Conservation (phyloP, 768 basidiomycete genomes). For the Gloeopeniophorella convolvens region DNA sequence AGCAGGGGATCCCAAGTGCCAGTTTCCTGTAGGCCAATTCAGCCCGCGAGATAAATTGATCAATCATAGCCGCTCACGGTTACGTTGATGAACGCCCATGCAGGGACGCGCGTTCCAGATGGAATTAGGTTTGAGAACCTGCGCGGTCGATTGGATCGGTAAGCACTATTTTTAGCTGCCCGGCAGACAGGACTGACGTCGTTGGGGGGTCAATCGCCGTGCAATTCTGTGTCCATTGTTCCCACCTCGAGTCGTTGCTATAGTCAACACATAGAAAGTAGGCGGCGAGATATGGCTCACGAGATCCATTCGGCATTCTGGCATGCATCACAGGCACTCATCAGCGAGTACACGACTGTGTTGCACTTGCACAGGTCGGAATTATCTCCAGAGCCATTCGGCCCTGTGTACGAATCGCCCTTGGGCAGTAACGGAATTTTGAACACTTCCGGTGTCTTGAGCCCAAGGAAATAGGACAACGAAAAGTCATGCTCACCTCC, state of each 20-base stretch:
- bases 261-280: not conserved
- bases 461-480: too few species aligned
- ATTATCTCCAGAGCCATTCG: slow-evolving; percentile 21
- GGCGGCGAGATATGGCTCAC: slow-evolving; percentile 12
- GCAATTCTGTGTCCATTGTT: not conserved
- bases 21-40: not conserved
- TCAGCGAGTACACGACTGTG: slow-evolving; percentile 29
- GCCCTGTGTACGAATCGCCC: slow-evolving; percentile 5
- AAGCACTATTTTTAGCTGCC: too few species aligned
- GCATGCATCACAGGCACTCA: slow-evolving; percentile 32
- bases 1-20: slow-evolving; percentile 3
- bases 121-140: slow-evolving; percentile 7
- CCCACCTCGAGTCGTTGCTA: not conserved
- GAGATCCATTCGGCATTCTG: slow-evolving; percentile 18
- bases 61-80: too few species aligned
- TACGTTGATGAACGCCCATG: slow-evolving; percentile 10
- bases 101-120: not conserved
- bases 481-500: too few species aligned
- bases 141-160: not conserved
- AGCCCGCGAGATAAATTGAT: too few species aligned
- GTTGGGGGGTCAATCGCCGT: not conserved
- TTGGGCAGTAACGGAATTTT: not conserved
- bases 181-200: slow-evolving; percentile 5
- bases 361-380: slow-evolving; percentile 29
- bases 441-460: too few species aligned